A percentile compares a stretch with the other conserved stretches of the same genome.
Conservation (phyloP, 495 filamentous ascomycete species). For the Cercophora scortea region DNA sequence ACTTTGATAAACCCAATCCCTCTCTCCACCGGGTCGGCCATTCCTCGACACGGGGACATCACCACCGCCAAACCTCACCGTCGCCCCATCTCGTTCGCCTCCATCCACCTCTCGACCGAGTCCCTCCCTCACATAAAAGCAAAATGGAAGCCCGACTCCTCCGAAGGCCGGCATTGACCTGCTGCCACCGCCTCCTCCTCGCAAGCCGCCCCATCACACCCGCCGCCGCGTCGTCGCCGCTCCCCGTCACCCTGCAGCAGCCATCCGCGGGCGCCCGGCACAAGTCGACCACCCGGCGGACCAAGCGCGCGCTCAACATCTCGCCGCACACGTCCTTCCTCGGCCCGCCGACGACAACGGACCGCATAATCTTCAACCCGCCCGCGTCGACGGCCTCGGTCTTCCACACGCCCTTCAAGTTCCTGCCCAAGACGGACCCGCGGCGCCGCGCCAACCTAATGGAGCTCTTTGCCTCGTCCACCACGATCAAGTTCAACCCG, state of each 20-base stretch:
- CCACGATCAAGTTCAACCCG: slow-evolving; percentile 6
- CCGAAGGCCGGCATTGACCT: slow-evolving; percentile 8
- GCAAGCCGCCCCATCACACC: background rate
- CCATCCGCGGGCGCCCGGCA: slow-evolving; percentile 46
- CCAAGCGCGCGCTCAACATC: slow-evolving; percentile 63
- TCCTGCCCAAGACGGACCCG: slow-evolving; percentile 73
- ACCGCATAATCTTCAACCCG: slow-evolving; percentile 89
- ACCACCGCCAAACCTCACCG: too few species aligned
- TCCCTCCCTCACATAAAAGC: too few species aligned
- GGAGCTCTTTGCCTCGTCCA: slow-evolving; percentile 20
- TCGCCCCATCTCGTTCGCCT: background rate
- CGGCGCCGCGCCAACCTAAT: slow-evolving; percentile 49
- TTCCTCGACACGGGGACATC: too few species aligned
- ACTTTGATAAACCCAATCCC: too few species aligned
- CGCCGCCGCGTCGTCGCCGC: slow-evolving; percentile 21
- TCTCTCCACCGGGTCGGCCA: too few species aligned
- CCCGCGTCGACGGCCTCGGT: slow-evolving; percentile 76
- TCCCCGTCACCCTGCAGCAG: slow-evolving; percentile 22
- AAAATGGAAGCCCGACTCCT: slow-evolving; percentile 13
- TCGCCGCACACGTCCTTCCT: slow-evolving; percentile 68
- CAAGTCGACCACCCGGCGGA: slow-evolving; percentile 63
- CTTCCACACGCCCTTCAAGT: slow-evolving; percentile 81
- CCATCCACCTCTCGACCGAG: background rate
- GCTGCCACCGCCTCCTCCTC: slow-evolving; percentile 12
- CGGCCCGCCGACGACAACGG: slow-evolving; percentile 12